phyloP scores from a whole-genome alignment of 805 yeast genomes.

The Yamadazyma sp. region DNA sequence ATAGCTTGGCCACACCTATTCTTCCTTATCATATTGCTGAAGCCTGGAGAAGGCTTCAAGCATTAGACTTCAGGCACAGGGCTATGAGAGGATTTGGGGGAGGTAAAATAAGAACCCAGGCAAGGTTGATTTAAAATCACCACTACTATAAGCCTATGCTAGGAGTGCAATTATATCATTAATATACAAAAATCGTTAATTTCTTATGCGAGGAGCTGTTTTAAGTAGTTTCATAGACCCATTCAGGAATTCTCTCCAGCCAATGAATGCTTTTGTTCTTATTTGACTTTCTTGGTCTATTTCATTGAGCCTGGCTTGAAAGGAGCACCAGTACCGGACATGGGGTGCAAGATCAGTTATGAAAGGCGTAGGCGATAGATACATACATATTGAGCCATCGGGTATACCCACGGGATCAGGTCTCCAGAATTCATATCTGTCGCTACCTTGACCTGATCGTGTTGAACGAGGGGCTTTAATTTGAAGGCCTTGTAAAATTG shows the following conservation, averaged over 20 bases:
- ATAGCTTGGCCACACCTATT: conserved; percentile 75
- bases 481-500: conserved; percentile 26
- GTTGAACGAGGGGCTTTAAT: conserved; percentile 19
- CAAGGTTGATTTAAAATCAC: conserved; percentile 51
- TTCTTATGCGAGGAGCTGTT: too few species aligned
- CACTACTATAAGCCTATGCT: too few species aligned
- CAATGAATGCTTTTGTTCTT: conserved; percentile 28
- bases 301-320: conserved; percentile 27
- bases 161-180: background rate
- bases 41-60: conserved; percentile 83
- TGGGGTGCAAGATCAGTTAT: conserved; percentile 32
- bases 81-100: conserved; percentile 74
- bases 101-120: conserved; percentile 54
- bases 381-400: conserved; percentile 32
- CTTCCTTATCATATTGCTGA: conserved; percentile 80
- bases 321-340: conserved; percentile 32
- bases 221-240: too few species aligned
- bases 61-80: conserved; percentile 52
- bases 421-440: conserved; percentile 12
- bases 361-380: conserved; percentile 26
- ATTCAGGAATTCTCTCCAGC: conserved; percentile 36
- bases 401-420: conserved; percentile 30
- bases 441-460: conserved; percentile 10
- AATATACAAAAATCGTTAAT: too few species aligned
- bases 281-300: conserved; percentile 11